Evolutionary conservation across 768 basidiomycete species (phyloP).

Genomic region (Tulasnella calospora): DNA sequence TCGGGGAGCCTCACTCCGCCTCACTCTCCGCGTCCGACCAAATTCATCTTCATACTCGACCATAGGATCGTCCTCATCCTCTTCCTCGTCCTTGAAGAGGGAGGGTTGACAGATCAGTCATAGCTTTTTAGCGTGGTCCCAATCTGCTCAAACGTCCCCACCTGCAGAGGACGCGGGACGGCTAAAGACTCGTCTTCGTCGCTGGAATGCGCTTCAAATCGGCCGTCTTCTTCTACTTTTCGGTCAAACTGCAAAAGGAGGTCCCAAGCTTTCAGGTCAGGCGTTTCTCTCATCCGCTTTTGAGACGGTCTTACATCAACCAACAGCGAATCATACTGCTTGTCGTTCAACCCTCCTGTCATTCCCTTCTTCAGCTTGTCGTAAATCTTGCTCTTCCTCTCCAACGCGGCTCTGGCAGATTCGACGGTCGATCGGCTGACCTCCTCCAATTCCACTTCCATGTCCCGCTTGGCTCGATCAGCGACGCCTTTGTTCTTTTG

Average conservation of each 20-base stretch:
- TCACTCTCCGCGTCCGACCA: constrained; percentile 65
- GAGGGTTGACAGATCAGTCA: neutral
- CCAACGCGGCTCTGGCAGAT: constrained; percentile 61
- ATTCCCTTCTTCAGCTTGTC: constrained; percentile 74
- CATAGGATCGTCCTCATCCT: constrained; percentile 54
- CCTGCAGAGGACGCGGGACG: constrained; percentile 48
- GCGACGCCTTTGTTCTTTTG: constrained; percentile 71
- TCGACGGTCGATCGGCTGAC: constrained; percentile 67
- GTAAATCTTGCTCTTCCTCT: constrained; percentile 75
- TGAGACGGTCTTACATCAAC: constrained; percentile 59
- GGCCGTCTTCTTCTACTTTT: constrained; percentile 35
- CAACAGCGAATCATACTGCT: constrained; percentile 63
- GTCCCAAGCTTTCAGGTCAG: neutral
- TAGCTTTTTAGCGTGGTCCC: constrained; percentile 39
- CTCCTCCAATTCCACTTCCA: constrained; percentile 54
- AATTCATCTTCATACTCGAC: constrained; percentile 87
- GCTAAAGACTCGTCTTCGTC: constrained; percentile 57
- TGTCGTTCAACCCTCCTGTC: constrained; percentile 68
- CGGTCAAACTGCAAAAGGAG: constrained; percentile 59
- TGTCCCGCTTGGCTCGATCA: constrained; percentile 58
- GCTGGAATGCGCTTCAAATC: neutral
- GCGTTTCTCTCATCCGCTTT: neutral
- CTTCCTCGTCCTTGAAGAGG: neutral
- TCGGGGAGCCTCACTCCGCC: constrained; percentile 71
- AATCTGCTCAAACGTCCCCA: constrained; percentile 37